Evolutionary conservation across 2,329 filamentous ascomycete species (phyloP), one percentile per base, ranked within the genome.

Genomic region (Alternaria panax): DNA sequence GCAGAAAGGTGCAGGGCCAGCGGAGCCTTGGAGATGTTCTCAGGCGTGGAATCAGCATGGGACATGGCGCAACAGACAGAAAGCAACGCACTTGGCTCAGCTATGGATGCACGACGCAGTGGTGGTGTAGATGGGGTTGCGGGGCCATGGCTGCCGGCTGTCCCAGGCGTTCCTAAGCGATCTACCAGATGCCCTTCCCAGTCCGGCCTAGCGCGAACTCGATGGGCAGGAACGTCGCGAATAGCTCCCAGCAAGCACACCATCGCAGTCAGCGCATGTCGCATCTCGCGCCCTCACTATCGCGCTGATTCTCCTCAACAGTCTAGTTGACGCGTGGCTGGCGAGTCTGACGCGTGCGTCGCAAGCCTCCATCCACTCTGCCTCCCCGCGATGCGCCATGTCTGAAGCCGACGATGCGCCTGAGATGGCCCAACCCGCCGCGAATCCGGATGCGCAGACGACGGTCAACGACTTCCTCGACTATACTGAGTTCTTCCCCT

Each of bases 401-500:
- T 73, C 74, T 71, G 72, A 75, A 62, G 70, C 69, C 60, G 71
- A 65, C 61, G 73, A 71, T 58, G 66, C 65, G 62, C 69, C 68
- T 59, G 75, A 76, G 20, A 68, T 68, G 66, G 66, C 74, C 36
- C 63, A 65, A 38, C 80, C 81, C 24, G 81, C 83, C 52, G 82
- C 83, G 54, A 87, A 89, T 71, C 87, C 87, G 32, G 87, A 90
- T 70, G 85, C 87, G 57, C 86, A 89, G 72, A 85, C 86, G 32
- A 88, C 87, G 25, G 85, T 90, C 45, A 88, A 86, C 64, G 87
- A 90, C 75, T 90, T 87, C 75, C 85, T 89, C 59, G 87, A 89
- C 75, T 90, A 89, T 77, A 90, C 87, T 63, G 87, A 90, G 77
- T 88, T 88, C 80, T 87, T 88, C 57, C 87, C 87, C 32, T 86